Conservation (phyloP, 116 monocot genomes). For the Trichopus zeylanicus region DNA sequence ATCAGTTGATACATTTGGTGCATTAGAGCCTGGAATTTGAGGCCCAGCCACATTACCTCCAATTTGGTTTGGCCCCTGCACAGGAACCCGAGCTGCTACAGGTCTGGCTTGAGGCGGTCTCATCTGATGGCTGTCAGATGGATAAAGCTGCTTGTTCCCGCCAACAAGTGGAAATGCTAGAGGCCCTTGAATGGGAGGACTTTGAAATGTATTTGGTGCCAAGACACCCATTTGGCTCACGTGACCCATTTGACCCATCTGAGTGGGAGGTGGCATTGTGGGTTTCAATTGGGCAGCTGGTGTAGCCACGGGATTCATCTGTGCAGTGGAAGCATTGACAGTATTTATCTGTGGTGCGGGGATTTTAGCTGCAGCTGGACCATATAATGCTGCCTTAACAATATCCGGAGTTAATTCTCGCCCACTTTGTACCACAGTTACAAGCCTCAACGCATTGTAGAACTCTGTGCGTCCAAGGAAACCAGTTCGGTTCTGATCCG, state of each 20-base stretch:
- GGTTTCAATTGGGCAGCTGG: no score
- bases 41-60: constrained; percentile 23
- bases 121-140: constrained; percentile 19
- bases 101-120: constrained; percentile 48
- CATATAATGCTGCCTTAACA: constrained; percentile 77
- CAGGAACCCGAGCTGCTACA: constrained; percentile 19
- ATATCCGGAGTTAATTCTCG: constrained; percentile 72
- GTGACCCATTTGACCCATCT: constrained; percentile 31
- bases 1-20: constrained; percentile 40
- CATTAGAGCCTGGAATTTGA: constrained; percentile 24
- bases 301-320: no score
- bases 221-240: no score
- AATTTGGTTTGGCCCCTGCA: constrained; percentile 34
- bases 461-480: constrained; percentile 86
- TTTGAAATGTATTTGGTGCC: constrained; percentile 37
- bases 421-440: constrained; percentile 89
- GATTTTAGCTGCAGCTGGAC: constrained; percentile 87
- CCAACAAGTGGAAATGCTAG: constrained; percentile 24
- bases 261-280: no score
- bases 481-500: constrained; percentile 50
- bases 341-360: constrained; percentile 82
- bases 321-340: no score
- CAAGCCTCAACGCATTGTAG: constrained; percentile 76
- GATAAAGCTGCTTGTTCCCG: constrained; percentile 32
- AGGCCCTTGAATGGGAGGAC: constrained; percentile 23